These are phyloP conservation scores for Ulota crispa DNA, from an alignment of 225 moss, liverwort and hornwort species.

Conservation along the genomic window DNA sequence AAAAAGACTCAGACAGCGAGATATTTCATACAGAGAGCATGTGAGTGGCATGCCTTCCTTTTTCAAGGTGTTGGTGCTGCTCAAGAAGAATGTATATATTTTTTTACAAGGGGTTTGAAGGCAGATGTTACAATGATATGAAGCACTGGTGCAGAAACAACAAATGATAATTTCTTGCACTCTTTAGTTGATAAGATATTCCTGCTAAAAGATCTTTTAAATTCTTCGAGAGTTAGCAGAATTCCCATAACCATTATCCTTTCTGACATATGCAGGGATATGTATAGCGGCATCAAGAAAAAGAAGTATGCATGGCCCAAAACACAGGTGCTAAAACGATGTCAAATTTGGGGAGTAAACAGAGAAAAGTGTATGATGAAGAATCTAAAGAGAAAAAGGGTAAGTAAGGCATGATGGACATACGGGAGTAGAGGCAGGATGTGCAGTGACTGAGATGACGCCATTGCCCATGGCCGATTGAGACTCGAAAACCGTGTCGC, in stretches of 20 bases:
- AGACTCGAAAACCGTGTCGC: slow-evolving; percentile 65
- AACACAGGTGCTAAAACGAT: neutral
- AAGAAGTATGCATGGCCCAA: neutral
- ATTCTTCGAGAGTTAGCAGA: neutral
- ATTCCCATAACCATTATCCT: neutral
- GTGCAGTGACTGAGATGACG: slow-evolving; percentile 71
- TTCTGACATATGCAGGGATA: neutral
- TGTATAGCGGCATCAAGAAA: neutral
- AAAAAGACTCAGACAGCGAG: neutral
- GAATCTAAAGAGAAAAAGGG: neutral
- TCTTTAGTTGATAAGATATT: neutral
- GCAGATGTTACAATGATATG: neutral
- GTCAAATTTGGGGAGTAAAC: neutral
- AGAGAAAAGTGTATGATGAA: neutral
- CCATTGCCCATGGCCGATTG: slow-evolving; percentile 69
- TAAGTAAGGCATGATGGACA: slow-evolving; percentile 3
- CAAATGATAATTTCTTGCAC: neutral
- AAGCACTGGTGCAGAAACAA: neutral
- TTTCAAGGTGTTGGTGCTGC: neutral
- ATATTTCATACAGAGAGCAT: neutral
- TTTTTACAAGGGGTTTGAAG: neutral
- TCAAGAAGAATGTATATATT: neutral
- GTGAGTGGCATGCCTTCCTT: neutral
- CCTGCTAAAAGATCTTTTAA: neutral
- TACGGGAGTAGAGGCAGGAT: slow-evolving; percentile 78